phyloP scores from a whole-genome alignment of 75 land plant species.

The Pseudotsuga menziesii region DNA sequence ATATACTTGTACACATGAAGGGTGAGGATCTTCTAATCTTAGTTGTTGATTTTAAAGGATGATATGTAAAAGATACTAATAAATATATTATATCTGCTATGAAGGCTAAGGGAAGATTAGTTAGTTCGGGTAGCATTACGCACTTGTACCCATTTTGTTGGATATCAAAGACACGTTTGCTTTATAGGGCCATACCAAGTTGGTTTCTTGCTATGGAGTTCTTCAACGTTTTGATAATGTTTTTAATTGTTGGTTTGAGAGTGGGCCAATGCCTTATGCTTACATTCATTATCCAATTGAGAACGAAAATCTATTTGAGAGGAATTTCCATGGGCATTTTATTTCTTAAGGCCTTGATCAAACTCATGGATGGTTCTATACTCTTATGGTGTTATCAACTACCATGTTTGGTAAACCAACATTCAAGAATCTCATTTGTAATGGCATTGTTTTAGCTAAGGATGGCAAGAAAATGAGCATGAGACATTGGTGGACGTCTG shows the following conservation, averaged over 20 bases:
- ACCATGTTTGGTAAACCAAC: conserved; percentile 93
- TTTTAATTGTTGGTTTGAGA: conserved; percentile 99
- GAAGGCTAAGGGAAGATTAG: too few species aligned
- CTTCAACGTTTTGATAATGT: conserved; percentile 89
- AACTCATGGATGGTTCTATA: conserved; percentile 99
- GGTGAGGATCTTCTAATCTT: too few species aligned
- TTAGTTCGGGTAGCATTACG: too few species aligned
- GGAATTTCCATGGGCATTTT: conserved; percentile 92
- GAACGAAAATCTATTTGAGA: conserved; percentile 84
- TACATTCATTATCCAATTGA: conserved; percentile 98
- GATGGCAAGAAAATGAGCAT: conserved; percentile 99
- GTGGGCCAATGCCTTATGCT: conserved; percentile 98
- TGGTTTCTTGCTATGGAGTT: conserved; percentile 72
- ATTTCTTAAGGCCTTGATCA: conserved; percentile 97
- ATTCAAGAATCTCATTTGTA: conserved; percentile 92
- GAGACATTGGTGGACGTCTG: conserved; percentile 9
- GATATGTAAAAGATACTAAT: too few species aligned
- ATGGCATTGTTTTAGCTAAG: conserved; percentile 88
- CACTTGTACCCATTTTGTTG: too few species aligned
- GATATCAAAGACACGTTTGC: too few species aligned
- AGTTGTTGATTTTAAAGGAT: too few species aligned
- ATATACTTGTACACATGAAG: too few species aligned
- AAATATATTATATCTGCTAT: too few species aligned
- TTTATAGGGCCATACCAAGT: too few species aligned
- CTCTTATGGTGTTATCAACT: conserved; percentile 95